A percentile compares a stretch with the other conserved stretches of the same genome.
phyloP scores from a whole-genome alignment of 257 asterid genomes.

The Nicotiana undulata region DNA sequence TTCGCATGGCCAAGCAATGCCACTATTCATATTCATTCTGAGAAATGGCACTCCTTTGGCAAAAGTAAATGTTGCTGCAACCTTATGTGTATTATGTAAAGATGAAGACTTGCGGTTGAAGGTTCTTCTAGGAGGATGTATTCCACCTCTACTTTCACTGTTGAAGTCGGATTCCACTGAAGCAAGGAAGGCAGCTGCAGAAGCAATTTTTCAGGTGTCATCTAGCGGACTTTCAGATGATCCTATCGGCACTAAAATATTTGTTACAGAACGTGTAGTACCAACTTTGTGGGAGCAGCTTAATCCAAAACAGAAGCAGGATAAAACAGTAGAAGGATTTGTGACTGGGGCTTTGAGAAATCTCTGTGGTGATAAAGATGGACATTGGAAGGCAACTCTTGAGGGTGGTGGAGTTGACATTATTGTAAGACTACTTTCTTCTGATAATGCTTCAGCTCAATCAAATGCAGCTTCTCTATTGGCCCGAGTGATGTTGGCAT shows the following conservation, averaged over 20 bases:
- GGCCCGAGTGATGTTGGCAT: slow-evolving; percentile 55
- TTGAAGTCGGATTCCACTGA: slow-evolving; percentile 61
- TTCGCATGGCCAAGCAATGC: slow-evolving; percentile 85
- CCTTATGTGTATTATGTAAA: slow-evolving; percentile 58
- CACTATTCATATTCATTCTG: slow-evolving; percentile 70
- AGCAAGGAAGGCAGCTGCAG: slow-evolving; percentile 85
- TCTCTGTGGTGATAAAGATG: slow-evolving; percentile 84
- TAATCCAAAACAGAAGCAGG: slow-evolving; percentile 43
- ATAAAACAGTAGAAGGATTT: slow-evolving; percentile 70
- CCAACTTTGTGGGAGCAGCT: slow-evolving; percentile 76
- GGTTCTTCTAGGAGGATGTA: slow-evolving; percentile 87
- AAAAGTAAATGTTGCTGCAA: slow-evolving; percentile 62
- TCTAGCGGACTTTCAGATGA: slow-evolving; percentile 68
- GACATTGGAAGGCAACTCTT: slow-evolving; percentile 63
- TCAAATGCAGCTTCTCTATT: slow-evolving; percentile 86
- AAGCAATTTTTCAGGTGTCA: slow-evolving; percentile 64
- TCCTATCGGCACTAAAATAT: slow-evolving; percentile 74
- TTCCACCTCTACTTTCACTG: slow-evolving; percentile 74
- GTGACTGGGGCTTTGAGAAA: slow-evolving; percentile 74
- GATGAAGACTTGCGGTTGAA: slow-evolving; percentile 72
- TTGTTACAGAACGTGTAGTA: slow-evolving; percentile 79
- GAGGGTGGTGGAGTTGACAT: slow-evolving; percentile 84
- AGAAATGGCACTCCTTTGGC: slow-evolving; percentile 66
- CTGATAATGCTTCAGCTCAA: slow-evolving; percentile 56
- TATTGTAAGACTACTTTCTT: slow-evolving; percentile 61